These are phyloP conservation scores for Plasmodium blacklocki DNA, from an alignment of 169 alveolate species.

Conservation along the genomic window DNA sequence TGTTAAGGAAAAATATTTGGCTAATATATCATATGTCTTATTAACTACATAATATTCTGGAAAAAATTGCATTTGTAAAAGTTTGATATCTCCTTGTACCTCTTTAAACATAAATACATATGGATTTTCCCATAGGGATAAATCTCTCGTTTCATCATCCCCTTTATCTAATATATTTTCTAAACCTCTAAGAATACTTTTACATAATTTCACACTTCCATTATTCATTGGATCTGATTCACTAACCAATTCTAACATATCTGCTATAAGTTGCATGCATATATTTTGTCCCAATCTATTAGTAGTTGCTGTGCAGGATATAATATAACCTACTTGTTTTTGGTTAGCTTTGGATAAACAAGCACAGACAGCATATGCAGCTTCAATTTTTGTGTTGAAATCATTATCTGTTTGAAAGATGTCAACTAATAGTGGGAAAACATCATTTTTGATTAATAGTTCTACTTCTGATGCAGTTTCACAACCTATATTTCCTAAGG, in stretches of 20 bases:
- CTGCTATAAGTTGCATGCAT: constrained; percentile 86
- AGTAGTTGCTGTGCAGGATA: constrained; percentile 86
- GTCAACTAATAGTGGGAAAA: constrained; percentile 85
- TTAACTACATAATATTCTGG: constrained; percentile 85
- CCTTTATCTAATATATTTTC: constrained; percentile 89
- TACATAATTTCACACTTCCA: constrained; percentile 89
- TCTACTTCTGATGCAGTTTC: constrained; percentile 89
- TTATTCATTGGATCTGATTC: constrained; percentile 88
- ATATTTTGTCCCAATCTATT: constrained; percentile 67
- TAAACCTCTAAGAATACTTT: constrained; percentile 87
- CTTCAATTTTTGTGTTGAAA: constrained; percentile 88
- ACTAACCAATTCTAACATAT: constrained; percentile 88
- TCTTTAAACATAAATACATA: constrained; percentile 87
- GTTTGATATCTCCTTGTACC: constrained; percentile 83
- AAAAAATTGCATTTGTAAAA: constrained; percentile 84
- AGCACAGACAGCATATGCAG: constrained; percentile 93
- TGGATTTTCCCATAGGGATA: constrained; percentile 89
- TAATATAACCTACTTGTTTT: constrained; percentile 88
- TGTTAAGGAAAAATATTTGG: constrained; percentile 72
- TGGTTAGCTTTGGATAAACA: constrained; percentile 88
- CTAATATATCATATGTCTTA: constrained; percentile 84
- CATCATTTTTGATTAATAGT: constrained; percentile 86
- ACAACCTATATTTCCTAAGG: constrained; percentile 91
- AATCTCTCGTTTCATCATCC: constrained; percentile 83
- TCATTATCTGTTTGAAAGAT: constrained; percentile 87